phyloP scores from a whole-genome alignment of 495 filamentous ascomycete genomes.

The Mytilinidion resinicola region DNA sequence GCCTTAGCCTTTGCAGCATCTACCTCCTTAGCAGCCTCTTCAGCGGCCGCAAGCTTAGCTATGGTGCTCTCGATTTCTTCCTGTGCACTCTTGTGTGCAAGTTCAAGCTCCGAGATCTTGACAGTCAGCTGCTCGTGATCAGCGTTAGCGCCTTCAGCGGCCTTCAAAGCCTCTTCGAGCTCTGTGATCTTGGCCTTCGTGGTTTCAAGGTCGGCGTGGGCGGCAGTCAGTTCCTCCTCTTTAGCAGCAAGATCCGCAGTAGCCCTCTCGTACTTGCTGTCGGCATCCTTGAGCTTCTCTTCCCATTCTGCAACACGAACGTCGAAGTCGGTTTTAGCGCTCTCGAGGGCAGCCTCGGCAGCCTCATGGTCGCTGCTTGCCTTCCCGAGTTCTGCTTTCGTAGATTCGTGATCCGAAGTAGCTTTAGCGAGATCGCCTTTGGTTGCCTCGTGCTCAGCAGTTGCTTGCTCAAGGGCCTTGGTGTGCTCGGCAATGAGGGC shows the following conservation, averaged over 20 bases:
- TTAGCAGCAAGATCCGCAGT: not conserved
- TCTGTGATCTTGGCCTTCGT: not conserved
- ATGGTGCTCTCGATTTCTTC: not conserved
- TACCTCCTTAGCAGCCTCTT: not conserved
- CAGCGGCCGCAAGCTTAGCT: not conserved
- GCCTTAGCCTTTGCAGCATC: not conserved
- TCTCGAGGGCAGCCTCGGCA: not conserved
- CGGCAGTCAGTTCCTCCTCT: not conserved
- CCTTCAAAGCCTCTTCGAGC: not conserved
- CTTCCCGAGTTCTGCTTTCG: slow-evolving; percentile 3
- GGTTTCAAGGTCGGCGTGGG: not conserved
- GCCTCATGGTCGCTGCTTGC: not conserved
- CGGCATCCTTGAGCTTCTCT: not conserved
- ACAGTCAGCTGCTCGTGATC: not conserved
- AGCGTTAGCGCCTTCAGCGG: not conserved
- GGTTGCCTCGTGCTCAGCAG: not conserved
- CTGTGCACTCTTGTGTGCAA: not conserved
- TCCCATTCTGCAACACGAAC: not conserved
- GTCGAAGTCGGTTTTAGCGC: not conserved
- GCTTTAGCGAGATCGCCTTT: not conserved
- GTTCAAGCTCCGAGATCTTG: not conserved
- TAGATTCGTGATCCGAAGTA: not conserved
- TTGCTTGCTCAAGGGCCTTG: not conserved
- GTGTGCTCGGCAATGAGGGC: not conserved
- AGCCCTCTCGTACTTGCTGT: not conserved